Percentiles rank a stretch among this genome's conserved stretches.
Evolutionary conservation across 2,329 filamentous ascomycete genomes (phyloP).

Genomic region (Incumbomyces delicatus): DNA sequence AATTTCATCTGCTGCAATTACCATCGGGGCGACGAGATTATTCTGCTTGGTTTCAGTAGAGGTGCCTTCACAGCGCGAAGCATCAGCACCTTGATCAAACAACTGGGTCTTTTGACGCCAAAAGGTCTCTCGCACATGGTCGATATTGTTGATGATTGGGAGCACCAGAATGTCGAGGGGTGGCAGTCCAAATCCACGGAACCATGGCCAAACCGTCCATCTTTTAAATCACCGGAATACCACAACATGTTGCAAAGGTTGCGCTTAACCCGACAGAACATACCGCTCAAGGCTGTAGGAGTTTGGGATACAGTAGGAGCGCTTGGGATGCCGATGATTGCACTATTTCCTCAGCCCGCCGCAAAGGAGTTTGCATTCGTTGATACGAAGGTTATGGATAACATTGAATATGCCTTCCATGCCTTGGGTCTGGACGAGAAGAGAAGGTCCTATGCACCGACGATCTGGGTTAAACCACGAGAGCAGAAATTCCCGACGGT

Average conservation of each 20-base stretch:
- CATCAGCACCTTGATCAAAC: constrained; percentile 27
- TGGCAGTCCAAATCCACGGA: constrained; percentile 18
- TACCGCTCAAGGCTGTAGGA: constrained; percentile 24
- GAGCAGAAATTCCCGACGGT: constrained; percentile 22
- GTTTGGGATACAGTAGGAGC: constrained; percentile 29
- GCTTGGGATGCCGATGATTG: constrained; percentile 24
- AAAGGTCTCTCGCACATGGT: constrained; percentile 19
- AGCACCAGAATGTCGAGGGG: constrained; percentile 17
- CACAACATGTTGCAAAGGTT: constrained; percentile 15
- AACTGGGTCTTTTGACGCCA: constrained; percentile 25
- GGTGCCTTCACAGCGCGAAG: constrained; percentile 30
- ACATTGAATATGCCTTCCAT: constrained; percentile 27
- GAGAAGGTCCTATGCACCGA: constrained; percentile 24
- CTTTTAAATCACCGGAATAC: constrained; percentile 15
- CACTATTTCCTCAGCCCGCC: constrained; percentile 17
- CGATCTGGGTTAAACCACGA: constrained; percentile 24
- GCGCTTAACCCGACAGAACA: constrained; percentile 15
- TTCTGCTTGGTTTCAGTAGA: constrained; percentile 29
- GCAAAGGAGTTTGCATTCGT: constrained; percentile 25
- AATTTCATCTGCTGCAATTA: constrained; percentile 28
- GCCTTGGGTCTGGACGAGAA: constrained; percentile 26
- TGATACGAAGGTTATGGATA: constrained; percentile 24
- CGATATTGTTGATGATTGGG: constrained; percentile 21
- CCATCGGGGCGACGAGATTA: constrained; percentile 28
- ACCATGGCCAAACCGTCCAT: constrained; percentile 17